Conservation (phyloP, 805 yeast species). For the Pichia thaimueangensis region DNA sequence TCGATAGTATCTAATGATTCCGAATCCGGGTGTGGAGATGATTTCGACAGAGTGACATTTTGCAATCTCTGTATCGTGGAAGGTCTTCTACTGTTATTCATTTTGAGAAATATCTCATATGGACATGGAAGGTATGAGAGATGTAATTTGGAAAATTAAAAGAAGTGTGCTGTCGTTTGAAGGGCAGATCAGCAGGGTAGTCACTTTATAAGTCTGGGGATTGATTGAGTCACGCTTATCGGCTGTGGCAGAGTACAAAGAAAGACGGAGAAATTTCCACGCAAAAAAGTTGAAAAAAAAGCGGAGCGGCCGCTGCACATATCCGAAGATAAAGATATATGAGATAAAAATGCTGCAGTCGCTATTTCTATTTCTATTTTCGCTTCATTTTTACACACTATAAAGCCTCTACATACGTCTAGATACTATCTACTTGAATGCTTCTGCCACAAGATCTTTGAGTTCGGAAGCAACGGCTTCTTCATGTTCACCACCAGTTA, state of each 20-base stretch:
- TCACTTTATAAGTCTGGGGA: too few relatives aligned
- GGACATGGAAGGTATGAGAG: too few relatives aligned
- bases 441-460: conserved; percentile 30
- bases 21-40: conserved; percentile 2
- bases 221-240: too few relatives aligned
- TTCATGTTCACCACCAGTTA: conserved; percentile 5
- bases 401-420: neutral
- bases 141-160: too few relatives aligned
- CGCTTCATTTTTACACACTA: neutral
- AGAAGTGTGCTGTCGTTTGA: too few relatives aligned
- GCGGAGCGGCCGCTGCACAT: conserved; percentile 7
- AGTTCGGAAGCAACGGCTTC: conserved; percentile 25
- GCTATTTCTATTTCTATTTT: too few relatives aligned
- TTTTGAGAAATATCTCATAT: too few relatives aligned
- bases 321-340: neutral
- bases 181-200: too few relatives aligned
- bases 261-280: too few relatives aligned
- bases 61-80: conserved; percentile 6
- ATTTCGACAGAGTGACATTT: conserved; percentile 2
- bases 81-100: conserved; percentile 7
- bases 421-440: conserved; percentile 20
- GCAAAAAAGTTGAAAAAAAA: neutral
- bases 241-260: too few relatives aligned
- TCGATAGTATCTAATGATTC: conserved; percentile 1
- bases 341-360: too few relatives aligned